These are phyloP conservation scores for Magnusiomyces clavatus DNA, from an alignment of 1,139 yeast genomes.

Conservation along the genomic window DNA sequence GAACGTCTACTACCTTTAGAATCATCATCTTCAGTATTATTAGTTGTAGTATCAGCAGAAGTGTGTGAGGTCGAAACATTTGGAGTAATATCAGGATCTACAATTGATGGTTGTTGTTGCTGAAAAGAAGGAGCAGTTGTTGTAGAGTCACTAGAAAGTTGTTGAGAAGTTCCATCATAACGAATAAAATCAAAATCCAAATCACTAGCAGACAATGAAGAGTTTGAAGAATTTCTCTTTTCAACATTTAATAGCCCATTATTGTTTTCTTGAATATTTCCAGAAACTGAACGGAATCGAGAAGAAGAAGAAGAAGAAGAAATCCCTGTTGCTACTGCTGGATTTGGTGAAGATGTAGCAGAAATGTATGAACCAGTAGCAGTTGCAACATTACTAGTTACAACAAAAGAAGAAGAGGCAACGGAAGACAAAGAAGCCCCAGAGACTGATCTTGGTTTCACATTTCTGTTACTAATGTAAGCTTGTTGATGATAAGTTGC, in stretches of 20 bases:
- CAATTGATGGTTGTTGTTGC: background rate
- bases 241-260: background rate
- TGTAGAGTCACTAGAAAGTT: slow-evolving; percentile 8
- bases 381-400: too few species aligned
- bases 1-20: too few species aligned
- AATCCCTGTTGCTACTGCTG: too few species aligned
- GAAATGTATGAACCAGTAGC: too few species aligned
- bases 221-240: background rate
- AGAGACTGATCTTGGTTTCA: background rate
- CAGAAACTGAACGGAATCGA: background rate
- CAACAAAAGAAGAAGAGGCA: too few species aligned
- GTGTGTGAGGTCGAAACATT: too few species aligned
- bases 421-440: background rate
- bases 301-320: too few species aligned
- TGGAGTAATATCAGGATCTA: too few species aligned
- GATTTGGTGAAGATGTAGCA: too few species aligned
- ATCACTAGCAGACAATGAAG: background rate
- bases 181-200: slow-evolving; percentile 1
- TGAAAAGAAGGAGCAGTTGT: slow-evolving; percentile 9
- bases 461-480: too few species aligned
- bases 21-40: too few species aligned
- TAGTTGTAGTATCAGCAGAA: too few species aligned
- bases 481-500: background rate
- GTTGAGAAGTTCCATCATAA: slow-evolving; percentile 1
- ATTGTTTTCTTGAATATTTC: background rate